Evolutionary conservation across 1,139 yeast genomes (phyloP), one percentile per base, ranked within the genome.

Genomic region (Pichia sp.): DNA sequence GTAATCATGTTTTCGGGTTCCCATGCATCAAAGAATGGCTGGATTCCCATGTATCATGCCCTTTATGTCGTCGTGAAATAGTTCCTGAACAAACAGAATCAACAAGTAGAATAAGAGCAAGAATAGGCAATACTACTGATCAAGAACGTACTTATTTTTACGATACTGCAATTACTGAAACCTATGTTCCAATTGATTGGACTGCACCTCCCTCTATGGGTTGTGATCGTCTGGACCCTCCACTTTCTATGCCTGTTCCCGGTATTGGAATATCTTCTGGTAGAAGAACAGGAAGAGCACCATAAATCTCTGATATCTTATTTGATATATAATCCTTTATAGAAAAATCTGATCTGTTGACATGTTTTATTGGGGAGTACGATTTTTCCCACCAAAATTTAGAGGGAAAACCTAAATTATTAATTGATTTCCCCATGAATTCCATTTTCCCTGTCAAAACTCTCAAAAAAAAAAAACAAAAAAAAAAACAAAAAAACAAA

Each of bases 1-100:
- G 67, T 41, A 54, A 54, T 3, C 68, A 64, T 44, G 48, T 59
- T 4, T 64, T 63, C 45, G 68, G 68, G 4, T 52, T 53, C 27
- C 56, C 67, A 7, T 64, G 68, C 50, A 60, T 64, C 7, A 54
- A 52, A 6, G 66, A 62, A 44, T 64, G 68, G 68, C 51, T 63
- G 27, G 49, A 55, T 32, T 49, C 55, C n/a, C 56, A 59, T 44
- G 48, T 52, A 6, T 52, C 66, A 12, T 64, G 68, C 49, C 68
- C 68, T 6, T 51, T 64, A 11, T 64, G 68, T 43, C 54, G 68
- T n/a, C 52, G 58, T 23, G 66, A 62, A 40, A 49, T 60, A 4
- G 51, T 55, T 1, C 53, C 59, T 11, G 61, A 57, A 26, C 40
- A 16, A 16, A 39, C 22, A 24, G 42, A 13, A 18, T 7, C 13